Evolutionary conservation across 2,329 filamentous ascomycete genomes (phyloP), one percentile per base, ranked within the genome.

Genomic region (Drechmeria coniospora): DNA sequence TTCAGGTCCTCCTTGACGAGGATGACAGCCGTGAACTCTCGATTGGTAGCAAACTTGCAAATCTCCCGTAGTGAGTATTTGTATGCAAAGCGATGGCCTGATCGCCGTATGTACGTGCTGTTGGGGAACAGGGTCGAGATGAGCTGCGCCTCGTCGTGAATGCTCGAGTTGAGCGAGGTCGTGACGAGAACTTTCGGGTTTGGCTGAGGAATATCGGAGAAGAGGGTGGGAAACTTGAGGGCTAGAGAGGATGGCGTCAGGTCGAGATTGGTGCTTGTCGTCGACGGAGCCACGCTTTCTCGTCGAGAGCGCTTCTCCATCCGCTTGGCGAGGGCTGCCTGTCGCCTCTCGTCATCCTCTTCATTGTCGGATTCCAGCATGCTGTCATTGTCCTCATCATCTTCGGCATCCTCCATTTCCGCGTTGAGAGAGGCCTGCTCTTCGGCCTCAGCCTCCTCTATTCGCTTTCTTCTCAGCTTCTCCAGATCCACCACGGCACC

Each of bases 41-140:
- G 68, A 44, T 87, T 83, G 10, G 71, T 54, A 20, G 87, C 87
- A 47, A 87, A 95, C 37, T 74, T 71, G 44, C 79, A 73, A 39
- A 98, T 95, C 51, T 98, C 90, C 27, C 80, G 71, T 15, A 98
- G 67, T 15, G 79, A 87, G 60, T 93, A 95, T 49, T 92, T 92
- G 63, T 94, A 75, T 7, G 74, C 72, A 52, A 86, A 83, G 28
- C 74, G 74, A 51, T 94, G 84, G 8, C 75, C 72, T 6, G 80
- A 84, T 32, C 90, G 79, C 2, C 75, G 81, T 41, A 98, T 79
- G 56, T 95, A 94, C 51, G 78, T 77, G 32, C 60, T 64, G 57
- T 92, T 86, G 15, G 90, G 87, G 57, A 95, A 92, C 34, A 95
- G 60, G 8, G 69, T 68, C 34, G 77, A 80, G 34, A 95, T 68